Percentiles rank a stretch among this genome's conserved stretches.
Evolutionary conservation across 2,329 filamentous ascomycete species (phyloP).

Genomic region (Colletotrichum phormii): DNA sequence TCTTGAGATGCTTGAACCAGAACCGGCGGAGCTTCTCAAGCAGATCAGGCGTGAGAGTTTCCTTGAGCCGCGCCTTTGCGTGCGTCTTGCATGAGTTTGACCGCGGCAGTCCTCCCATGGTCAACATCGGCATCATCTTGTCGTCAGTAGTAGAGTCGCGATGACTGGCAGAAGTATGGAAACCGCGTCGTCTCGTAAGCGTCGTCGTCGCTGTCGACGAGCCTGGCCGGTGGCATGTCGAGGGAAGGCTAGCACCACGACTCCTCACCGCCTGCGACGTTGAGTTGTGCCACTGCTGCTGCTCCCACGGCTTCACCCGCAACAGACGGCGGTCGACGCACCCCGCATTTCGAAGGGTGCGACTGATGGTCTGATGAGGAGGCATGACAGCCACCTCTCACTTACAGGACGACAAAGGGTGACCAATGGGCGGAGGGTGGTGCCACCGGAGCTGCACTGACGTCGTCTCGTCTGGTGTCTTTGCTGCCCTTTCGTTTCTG

Average conservation of each 20-base stretch:
- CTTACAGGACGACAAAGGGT: neutral
- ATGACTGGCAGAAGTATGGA: neutral
- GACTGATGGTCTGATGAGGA: constrained; percentile 27
- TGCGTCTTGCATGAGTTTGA: constrained; percentile 30
- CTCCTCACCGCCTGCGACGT: constrained; percentile 14
- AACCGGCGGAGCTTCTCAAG: constrained; percentile 48
- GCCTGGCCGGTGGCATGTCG: neutral
- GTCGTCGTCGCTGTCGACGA: neutral
- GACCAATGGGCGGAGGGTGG: constrained; percentile 17
- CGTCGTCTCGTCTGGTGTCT: constrained; percentile 33
- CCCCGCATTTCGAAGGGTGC: constrained; percentile 30
- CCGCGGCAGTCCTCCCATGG: constrained; percentile 12
- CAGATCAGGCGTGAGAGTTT: constrained; percentile 43
- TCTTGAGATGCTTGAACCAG: constrained; percentile 51
- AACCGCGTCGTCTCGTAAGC: neutral
- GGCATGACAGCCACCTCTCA: constrained; percentile 7
- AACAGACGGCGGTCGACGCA: constrained; percentile 4
- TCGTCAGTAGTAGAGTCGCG: neutral
- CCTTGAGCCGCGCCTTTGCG: constrained; percentile 28
- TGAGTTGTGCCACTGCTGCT: constrained; percentile 4
- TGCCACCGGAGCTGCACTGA: constrained; percentile 18
- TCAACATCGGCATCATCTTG: constrained; percentile 26
- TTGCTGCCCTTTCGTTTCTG: neutral
- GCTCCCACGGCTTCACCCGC: neutral
- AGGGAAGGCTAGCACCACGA: neutral